Conservation (phyloP, 306 rosid genomes). For the Citrullus mucosospermus region DNA sequence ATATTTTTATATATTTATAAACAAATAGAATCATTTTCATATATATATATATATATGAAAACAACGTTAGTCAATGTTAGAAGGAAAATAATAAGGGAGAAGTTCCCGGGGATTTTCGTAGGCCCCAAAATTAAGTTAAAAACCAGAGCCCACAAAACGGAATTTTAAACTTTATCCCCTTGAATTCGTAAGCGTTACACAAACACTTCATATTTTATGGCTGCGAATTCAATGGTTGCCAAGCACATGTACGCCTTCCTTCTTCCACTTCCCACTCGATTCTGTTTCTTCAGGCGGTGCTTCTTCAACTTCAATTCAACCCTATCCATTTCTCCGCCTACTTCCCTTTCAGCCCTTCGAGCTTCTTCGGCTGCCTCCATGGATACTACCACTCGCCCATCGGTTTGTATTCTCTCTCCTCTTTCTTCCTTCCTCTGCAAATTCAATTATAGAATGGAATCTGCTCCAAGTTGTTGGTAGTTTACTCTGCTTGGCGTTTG, state of each 20-base stretch:
- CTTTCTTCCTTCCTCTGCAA: neutral
- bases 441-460: neutral
- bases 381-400: slow-evolving; percentile 21
- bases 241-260: neutral
- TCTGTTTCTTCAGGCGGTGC: neutral
- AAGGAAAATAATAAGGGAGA: too few species aligned
- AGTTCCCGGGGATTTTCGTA: neutral
- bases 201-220: neutral
- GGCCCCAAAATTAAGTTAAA: neutral
- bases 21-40: too few species aligned
- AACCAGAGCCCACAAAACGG: neutral
- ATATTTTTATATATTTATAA: too few species aligned
- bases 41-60: too few species aligned
- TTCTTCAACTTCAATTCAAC: slow-evolving; percentile 15
- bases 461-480: neutral
- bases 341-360: slow-evolving; percentile 15
- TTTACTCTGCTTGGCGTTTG: neutral
- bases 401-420: slow-evolving; percentile 2
- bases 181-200: neutral
- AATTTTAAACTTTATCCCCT: neutral
- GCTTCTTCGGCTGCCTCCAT: slow-evolving; percentile 33
- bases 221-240: neutral
- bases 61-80: too few species aligned
- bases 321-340: slow-evolving; percentile 14
- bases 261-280: neutral